Percentiles rank a stretch among this genome's conserved stretches.
These are phyloP conservation scores for Ilex asprella DNA, from an alignment of 257 asterid species.

Conservation along the genomic window DNA sequence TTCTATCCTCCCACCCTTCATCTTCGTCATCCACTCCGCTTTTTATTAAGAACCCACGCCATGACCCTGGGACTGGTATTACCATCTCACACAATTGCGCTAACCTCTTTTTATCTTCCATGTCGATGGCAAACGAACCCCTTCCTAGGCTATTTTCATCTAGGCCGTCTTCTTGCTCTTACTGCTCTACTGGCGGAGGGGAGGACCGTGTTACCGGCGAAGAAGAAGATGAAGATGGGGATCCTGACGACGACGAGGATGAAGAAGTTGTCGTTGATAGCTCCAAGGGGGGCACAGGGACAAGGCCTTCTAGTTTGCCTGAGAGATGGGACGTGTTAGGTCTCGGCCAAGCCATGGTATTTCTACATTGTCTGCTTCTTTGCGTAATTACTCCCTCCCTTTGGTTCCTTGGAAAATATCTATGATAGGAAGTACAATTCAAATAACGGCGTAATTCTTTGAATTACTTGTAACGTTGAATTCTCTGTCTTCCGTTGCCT, in stretches of 20 bases:
- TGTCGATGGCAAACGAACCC: constrained; percentile 35
- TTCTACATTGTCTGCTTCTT: too few relatives aligned
- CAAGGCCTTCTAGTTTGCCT: constrained; percentile 34
- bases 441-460: too few relatives aligned
- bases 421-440: too few relatives aligned
- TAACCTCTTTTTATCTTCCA: constrained; percentile 23
- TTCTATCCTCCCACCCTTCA: constrained; percentile 7
- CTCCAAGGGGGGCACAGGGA: neutral
- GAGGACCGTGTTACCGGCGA: constrained; percentile 16
- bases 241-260: constrained; percentile 11
- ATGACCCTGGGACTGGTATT: neutral
- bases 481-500: too few relatives aligned
- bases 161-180: neutral
- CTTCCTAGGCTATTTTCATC: constrained; percentile 3
- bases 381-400: too few relatives aligned
- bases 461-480: too few relatives aligned
- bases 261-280: constrained; percentile 8
- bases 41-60: neutral
- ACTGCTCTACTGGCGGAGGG: constrained; percentile 8
- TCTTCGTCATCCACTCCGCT: constrained; percentile 19
- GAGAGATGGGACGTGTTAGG: constrained; percentile 88
- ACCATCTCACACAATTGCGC: constrained; percentile 2
- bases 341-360: constrained; percentile 99
- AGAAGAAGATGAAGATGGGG: constrained; percentile 24
- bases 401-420: too few relatives aligned